phyloP scores from a whole-genome alignment of 495 filamentous ascomycete genomes.

The Penicillium arizonense region DNA sequence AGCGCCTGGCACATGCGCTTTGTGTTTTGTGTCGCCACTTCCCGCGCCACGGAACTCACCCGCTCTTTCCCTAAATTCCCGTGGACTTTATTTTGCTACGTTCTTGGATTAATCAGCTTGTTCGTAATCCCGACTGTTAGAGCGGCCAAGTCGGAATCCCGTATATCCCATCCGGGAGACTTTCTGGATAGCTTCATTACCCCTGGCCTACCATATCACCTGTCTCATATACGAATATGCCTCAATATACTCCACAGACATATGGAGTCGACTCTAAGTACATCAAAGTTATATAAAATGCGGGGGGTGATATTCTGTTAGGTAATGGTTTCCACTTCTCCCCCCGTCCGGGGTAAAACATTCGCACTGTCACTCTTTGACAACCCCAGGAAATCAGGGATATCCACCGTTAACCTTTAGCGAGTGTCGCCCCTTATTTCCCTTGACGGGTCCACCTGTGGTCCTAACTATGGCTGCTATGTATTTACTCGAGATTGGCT shows the following conservation, averaged over 20 bases:
- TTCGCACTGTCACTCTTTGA: too few relatives aligned
- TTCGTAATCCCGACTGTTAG: background rate
- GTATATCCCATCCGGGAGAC: background rate
- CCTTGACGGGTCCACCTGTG: too few relatives aligned
- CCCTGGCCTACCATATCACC: too few relatives aligned
- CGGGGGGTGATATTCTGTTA: conserved; percentile 29
- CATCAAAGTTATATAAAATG: conserved; percentile 17
- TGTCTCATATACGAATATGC: too few relatives aligned
- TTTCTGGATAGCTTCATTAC: background rate
- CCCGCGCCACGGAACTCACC: background rate
- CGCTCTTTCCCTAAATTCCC: background rate
- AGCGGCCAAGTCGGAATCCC: conserved; percentile 3
- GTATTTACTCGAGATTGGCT: too few relatives aligned
- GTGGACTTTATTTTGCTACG: background rate
- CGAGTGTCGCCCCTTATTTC: too few relatives aligned
- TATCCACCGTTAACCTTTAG: too few relatives aligned
- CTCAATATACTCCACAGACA: background rate
- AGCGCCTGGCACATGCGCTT: background rate
- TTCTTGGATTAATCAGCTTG: background rate
- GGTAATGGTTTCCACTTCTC: conserved; percentile 37
- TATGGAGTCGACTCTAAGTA: background rate
- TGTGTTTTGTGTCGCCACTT: background rate
- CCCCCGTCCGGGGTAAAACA: conserved; percentile 26
- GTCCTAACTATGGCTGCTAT: too few relatives aligned
- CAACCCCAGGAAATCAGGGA: background rate